Evolutionary conservation across 2,329 filamentous ascomycete genomes (phyloP).

Genomic region (Fusarium odoratissimum): DNA sequence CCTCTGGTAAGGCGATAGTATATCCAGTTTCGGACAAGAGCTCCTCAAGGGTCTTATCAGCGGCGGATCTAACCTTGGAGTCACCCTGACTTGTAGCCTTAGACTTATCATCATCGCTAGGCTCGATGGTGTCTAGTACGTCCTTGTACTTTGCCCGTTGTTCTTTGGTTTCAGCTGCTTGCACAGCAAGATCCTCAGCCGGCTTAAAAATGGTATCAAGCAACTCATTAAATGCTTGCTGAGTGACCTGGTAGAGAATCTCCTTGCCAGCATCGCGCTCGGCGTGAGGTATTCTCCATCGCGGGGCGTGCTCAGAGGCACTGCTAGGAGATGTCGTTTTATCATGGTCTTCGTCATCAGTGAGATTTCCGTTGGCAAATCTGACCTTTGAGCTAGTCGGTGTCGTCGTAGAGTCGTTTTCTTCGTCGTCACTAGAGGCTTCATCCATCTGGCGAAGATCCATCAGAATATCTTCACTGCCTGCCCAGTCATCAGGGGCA

Average conservation of each 20-base stretch:
- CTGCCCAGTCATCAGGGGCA: constrained; percentile 72
- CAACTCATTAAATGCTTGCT: constrained; percentile 91
- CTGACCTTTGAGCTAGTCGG: constrained; percentile 83
- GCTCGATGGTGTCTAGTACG: constrained; percentile 58
- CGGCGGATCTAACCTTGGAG: constrained; percentile 24
- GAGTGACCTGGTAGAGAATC: constrained; percentile 89
- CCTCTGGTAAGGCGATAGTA: constrained; percentile 50
- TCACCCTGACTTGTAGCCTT: constrained; percentile 7
- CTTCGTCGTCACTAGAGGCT: constrained; percentile 57
- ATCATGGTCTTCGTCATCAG: constrained; percentile 77
- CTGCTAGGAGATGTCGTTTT: constrained; percentile 78
- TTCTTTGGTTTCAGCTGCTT: constrained; percentile 71
- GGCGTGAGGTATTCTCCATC: constrained; percentile 81
- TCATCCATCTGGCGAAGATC: constrained; percentile 52
- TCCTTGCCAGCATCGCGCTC: constrained; percentile 88
- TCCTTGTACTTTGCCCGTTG: constrained; percentile 68
- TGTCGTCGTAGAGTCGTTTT: constrained; percentile 64
- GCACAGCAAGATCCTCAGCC: constrained; percentile 80
- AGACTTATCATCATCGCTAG: constrained; percentile 46
- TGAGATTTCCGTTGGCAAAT: constrained; percentile 77
- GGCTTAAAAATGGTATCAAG: constrained; percentile 86
- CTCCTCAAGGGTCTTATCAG: constrained; percentile 48
- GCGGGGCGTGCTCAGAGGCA: constrained; percentile 79
- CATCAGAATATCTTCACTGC: constrained; percentile 67
- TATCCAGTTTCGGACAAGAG: constrained; percentile 61